These are phyloP conservation scores for Butyriboletus loyo DNA, from an alignment of 768 basidiomycete species.

Conservation along the genomic window DNA sequence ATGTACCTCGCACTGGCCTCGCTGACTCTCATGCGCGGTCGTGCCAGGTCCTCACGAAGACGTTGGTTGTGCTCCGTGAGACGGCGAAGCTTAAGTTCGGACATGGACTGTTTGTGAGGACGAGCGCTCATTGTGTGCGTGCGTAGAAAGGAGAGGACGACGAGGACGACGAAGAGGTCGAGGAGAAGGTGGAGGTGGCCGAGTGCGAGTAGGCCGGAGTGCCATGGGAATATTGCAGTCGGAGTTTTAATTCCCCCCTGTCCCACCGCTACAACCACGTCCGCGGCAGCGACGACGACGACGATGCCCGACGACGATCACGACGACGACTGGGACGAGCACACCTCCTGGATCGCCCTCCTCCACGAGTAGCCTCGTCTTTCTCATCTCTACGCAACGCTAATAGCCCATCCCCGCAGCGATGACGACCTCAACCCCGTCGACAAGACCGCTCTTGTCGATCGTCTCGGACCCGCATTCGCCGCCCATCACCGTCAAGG, in stretches of 20 bases:
- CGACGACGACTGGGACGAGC: slow-evolving; percentile 26
- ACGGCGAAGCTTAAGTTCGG: slow-evolving; percentile 92
- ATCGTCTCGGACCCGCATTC: slow-evolving; percentile 43
- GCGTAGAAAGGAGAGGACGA: slow-evolving; percentile 6
- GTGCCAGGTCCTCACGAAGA: slow-evolving; percentile 81
- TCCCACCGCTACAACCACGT: not conserved
- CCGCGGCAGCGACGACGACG: not conserved
- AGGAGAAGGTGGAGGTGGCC: slow-evolving; percentile 5
- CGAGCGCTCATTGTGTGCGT: slow-evolving; percentile 58
- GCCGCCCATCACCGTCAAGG: slow-evolving; percentile 28
- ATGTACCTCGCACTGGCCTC: slow-evolving; percentile 82
- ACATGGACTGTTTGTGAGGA: slow-evolving; percentile 93
- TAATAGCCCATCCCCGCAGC: slow-evolving; percentile 20
- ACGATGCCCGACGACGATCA: slow-evolving; percentile 4
- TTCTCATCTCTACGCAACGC: not conserved
- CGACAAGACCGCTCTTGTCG: slow-evolving; percentile 44
- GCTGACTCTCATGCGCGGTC: slow-evolving; percentile 88
- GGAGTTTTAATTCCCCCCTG: slow-evolving; percentile 21
- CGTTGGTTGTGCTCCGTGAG: slow-evolving; percentile 93
- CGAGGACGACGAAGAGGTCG: not conserved
- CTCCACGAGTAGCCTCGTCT: slow-evolving; percentile 22
- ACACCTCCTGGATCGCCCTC: slow-evolving; percentile 25
- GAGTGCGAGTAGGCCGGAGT: slow-evolving; percentile 1
- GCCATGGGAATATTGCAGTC: slow-evolving; percentile 9
- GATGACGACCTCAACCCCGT: slow-evolving; percentile 38